phyloP scores from a whole-genome alignment of 2,329 filamentous ascomycete genomes.

The Cytospora mali region DNA sequence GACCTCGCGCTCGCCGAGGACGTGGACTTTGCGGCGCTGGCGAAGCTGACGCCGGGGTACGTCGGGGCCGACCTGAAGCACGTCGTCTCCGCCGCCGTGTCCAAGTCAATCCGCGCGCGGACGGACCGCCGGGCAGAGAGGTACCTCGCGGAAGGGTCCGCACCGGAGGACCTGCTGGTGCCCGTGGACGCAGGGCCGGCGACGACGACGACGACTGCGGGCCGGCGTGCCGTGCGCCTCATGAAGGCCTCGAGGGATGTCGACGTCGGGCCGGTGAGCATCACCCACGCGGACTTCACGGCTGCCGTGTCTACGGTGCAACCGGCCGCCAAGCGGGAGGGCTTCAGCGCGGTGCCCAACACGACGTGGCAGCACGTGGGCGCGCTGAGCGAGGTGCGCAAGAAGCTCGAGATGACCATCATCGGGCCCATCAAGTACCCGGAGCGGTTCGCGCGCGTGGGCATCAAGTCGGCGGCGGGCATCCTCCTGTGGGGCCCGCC shows the following conservation, averaged over 20 bases:
- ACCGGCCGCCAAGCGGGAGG: conserved; percentile 85
- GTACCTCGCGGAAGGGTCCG: conserved; percentile 12
- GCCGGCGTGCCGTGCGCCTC: conserved; percentile 29
- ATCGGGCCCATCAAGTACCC: conserved; percentile 87
- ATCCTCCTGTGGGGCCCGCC: conserved; percentile 96
- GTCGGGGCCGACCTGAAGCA: conserved; percentile 86
- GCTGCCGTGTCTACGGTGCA: conserved; percentile 74
- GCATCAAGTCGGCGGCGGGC: conserved; percentile 79
- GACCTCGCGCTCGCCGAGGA: conserved; percentile 66
- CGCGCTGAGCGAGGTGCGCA: conserved; percentile 75
- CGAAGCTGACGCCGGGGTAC: conserved; percentile 86
- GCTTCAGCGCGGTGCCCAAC: conserved; percentile 90
- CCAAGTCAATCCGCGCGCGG: conserved; percentile 37
- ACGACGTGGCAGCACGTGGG: conserved; percentile 94
- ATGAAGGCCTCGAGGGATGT: conserved; percentile 25
- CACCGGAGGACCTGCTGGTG: background rate
- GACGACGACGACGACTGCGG: background rate
- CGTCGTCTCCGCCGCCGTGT: conserved; percentile 51
- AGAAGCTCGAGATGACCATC: conserved; percentile 82
- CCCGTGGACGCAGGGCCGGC: background rate
- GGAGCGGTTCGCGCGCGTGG: conserved; percentile 72
- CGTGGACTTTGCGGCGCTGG: conserved; percentile 73
- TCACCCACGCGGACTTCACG: conserved; percentile 67
- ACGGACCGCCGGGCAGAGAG: conserved; percentile 17
- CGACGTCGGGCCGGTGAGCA: conserved; percentile 32